Conservation (phyloP, 176 grass and related monocot genomes). For the maize (Zea mays) region Zm-B73-REFERENCE-NAM-5.0 NC_050104.1:153721001-153721500, state of each 20-base stretch:
- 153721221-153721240: slow-evolving; percentile 29
- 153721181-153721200: slow-evolving; percentile 23
- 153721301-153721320: not conserved
- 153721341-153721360: slow-evolving; percentile 2
- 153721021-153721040: too few species aligned
- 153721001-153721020: not conserved
- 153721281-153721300: not conserved
- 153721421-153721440: not conserved
- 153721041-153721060: not conserved
- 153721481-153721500: not conserved
- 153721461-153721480: too few species aligned
- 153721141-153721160: too few species aligned
- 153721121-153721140: slow-evolving; percentile 16
- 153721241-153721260: slow-evolving; percentile 24
- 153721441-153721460: not conserved
- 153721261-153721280: not conserved
- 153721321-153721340: not conserved
- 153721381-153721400: slow-evolving; percentile 19
- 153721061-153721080: not conserved
- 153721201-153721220: not conserved
- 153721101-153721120: slow-evolving; percentile 27
- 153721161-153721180: not conserved
- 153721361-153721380: not conserved
- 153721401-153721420: not conserved
- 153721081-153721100: slow-evolving; percentile 25